Evolutionary conservation across 257 asterid genomes (phyloP), one percentile per base, ranked within the genome.

Genomic region (Forsythia suspensa): DNA sequence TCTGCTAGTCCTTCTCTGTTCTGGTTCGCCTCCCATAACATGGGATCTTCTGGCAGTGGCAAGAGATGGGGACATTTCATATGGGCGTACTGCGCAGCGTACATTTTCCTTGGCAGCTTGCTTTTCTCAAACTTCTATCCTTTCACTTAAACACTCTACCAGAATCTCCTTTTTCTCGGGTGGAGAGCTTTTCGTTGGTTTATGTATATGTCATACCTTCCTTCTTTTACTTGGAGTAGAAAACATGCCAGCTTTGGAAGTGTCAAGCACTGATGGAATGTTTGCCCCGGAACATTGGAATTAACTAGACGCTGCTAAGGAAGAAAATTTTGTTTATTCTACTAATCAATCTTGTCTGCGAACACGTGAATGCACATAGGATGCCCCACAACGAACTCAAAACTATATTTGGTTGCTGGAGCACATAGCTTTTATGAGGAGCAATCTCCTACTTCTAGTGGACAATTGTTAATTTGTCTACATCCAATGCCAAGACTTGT

Each of bases 101-200:
- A 93, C 86, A 88, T 95, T 71, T 76, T 91, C 51, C 91, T 95
- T 18, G 99, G 97, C 57, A 91, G 89, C 82, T 76, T 93, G 70
- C 97, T 95, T 68, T 95, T 95, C 91, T 92, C 97, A 39, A 95
- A 95, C 84, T 95, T 95, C 87, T 95, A 95, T 75, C 99, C 99
- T 67, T 95, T 95, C 80, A 95, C 99, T 79, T 95, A 89, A 78
- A 52, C 36, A 38, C 15, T 16, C 3, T 7, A 36, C 18, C 10
- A 16, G 12, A 36, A 29, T 71, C 10, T 71, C 70, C 70, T 63
- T 59, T 11, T 21, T 29, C 70, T 3, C 16, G 4, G 10, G 70
- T 63, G 1, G 70, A 63, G 38, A 63, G 40, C 70, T 24, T 24
- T 8, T 29, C 3, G 39, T 63, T 29, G 21, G 65, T 55, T 5